phyloP scores from a whole-genome alignment of 2,329 filamentous ascomycete species.

The Xylariomycetidae sp. region DNA sequence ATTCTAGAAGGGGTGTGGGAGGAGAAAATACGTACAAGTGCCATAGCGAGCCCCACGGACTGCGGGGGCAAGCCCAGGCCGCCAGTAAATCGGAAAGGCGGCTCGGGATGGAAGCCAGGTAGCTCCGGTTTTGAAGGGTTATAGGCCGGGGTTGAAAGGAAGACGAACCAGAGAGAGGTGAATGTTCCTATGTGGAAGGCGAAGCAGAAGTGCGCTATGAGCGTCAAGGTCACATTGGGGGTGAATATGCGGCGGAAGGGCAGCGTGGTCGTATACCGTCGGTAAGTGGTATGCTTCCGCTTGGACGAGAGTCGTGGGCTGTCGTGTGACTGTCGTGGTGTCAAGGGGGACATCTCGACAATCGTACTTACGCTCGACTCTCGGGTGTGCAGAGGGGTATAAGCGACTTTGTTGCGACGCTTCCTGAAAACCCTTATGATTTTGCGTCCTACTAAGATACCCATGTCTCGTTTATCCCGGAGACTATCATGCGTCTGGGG shows the following conservation, averaged over 20 bases:
- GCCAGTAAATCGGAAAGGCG: slow-evolving; percentile 64
- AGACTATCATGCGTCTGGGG: slow-evolving; percentile 42
- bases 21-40: no score
- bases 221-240: slow-evolving; percentile 46
- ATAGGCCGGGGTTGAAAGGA: slow-evolving; percentile 67
- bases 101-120: slow-evolving; percentile 27
- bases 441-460: slow-evolving; percentile 34
- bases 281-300: slow-evolving; percentile 8
- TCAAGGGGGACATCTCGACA: slow-evolving; percentile 27
- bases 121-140: slow-evolving; percentile 32
- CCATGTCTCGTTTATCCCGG: slow-evolving; percentile 36
- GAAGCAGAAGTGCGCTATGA: slow-evolving; percentile 65
- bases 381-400: slow-evolving; percentile 30
- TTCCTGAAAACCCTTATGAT: slow-evolving; percentile 25
- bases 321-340: slow-evolving; percentile 14
- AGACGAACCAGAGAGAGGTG: slow-evolving; percentile 71
- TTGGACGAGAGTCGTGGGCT: slow-evolving; percentile 6
- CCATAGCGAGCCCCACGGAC: slow-evolving; percentile 72
- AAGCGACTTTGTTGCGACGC: slow-evolving; percentile 20
- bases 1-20: no score
- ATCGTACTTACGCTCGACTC: slow-evolving; percentile 20
- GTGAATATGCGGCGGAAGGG: slow-evolving; percentile 53
- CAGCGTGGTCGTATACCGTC: slow-evolving; percentile 42
- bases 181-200: slow-evolving; percentile 72
- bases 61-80: slow-evolving; percentile 70